Conservation (phyloP, 2,329 filamentous ascomycete species). For the Exserohilum rostratum region DNA sequence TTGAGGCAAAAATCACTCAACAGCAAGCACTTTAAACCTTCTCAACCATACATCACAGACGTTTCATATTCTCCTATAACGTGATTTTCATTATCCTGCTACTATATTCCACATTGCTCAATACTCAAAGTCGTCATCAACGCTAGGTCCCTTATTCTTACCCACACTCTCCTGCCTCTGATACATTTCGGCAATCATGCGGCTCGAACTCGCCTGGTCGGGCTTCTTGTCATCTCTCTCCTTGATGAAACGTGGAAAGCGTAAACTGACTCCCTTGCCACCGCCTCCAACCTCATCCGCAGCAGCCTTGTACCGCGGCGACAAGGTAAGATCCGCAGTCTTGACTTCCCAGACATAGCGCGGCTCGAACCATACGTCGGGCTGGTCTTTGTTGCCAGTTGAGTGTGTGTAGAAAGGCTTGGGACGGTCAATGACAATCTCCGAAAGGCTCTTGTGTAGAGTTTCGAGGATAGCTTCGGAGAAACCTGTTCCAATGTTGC, state of each 20-base stretch:
- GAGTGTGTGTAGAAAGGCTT: constrained; percentile 96
- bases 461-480: constrained; percentile 92
- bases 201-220: constrained; percentile 82
- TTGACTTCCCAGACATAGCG: constrained; percentile 96
- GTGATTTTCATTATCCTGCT: not conserved
- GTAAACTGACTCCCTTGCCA: constrained; percentile 79
- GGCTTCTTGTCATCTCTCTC: constrained; percentile 94
- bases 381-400: constrained; percentile 84
- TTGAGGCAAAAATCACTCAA: too few species aligned
- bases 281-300: constrained; percentile 75
- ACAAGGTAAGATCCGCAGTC: constrained; percentile 92
- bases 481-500: constrained; percentile 98
- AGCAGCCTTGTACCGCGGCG: constrained; percentile 91
- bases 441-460: constrained; percentile 75
- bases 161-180: constrained; percentile 87
- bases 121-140: constrained; percentile 99
- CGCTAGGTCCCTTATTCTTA: constrained; percentile 82
- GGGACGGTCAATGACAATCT: constrained; percentile 81
- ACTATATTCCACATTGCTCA: too few species aligned
- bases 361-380: constrained; percentile 98
- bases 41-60: not conserved
- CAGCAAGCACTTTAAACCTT: not conserved
- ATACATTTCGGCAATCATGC: constrained; percentile 96
- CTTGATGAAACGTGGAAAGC: constrained; percentile 93
- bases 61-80: not conserved